Base-by-base conservation (phyloP, 2,329 filamentous ascomycete genomes). In the Fusarium mundagurra region DNA sequence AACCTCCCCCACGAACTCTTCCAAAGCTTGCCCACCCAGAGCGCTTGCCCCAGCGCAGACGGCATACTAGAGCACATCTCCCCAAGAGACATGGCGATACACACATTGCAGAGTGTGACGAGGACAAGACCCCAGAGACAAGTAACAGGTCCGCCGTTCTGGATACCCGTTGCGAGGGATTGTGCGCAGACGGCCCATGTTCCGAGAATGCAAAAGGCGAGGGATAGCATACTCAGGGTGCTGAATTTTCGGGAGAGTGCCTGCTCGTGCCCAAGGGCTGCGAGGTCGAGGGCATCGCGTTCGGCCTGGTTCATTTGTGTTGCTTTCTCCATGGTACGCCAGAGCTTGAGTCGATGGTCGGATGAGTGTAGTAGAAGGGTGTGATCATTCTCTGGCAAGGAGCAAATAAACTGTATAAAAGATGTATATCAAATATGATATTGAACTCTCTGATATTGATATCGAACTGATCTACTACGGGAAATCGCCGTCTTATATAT, bases 21-120 rank as follows among this genome's bases (percentile, higher is more conserved):
- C 76, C 79, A 82, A 9, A 83, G 76, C 13, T 76, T 78, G 27
- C 78, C 80, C 16, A 82, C 79, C 88, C 88, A 91, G 70, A 88
- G 88, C 0, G 88, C 88, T 78, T 91, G 89, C 2, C 88, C 89
- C 2, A 90, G 81, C 0, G 88, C 88, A 0, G 88, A 90, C 4
- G 89, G 89, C 88, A 90, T 90, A 63, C 84, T 86, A 73, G 87
- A 89, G 76, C 85, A 86, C 36, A 90, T 81, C 73, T 90, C 88
- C 48, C 87, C 88, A 12, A 90, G 80, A 0, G 88, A 89, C 12
- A 88, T 71, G 22, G 87, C 88, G 31, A 89, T 86, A 60, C 86
- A 88, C 0, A 87, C 67, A 61, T 88, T 88, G 75, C 87, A 89
- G 16, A 82, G 64, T 3, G 85, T 85, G 64, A 89, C 88, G 39